Percentiles rank a stretch among this genome's conserved stretches.
phyloP scores from a whole-genome alignment of 1,139 yeast genomes.

The Debaryomyces udenii region DNA sequence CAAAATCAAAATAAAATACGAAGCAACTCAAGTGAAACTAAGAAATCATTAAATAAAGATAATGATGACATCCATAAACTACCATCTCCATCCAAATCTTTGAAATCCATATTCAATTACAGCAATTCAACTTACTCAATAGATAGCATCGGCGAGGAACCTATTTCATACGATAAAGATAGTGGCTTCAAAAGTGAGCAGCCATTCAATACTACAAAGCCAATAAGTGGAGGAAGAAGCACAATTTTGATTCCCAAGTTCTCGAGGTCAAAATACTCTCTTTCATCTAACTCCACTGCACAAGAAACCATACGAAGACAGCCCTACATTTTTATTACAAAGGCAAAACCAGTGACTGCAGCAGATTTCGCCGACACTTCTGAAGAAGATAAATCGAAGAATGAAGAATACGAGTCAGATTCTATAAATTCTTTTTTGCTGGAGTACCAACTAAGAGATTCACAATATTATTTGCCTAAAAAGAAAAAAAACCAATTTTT shows the following conservation, averaged over 20 bases:
- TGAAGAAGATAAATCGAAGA: slow-evolving; percentile 20
- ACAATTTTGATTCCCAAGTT: slow-evolving; percentile 26
- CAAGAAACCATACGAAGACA: slow-evolving; percentile 1
- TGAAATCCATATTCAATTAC: slow-evolving; percentile 23
- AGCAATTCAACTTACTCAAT: slow-evolving; percentile 23
- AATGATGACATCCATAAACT: slow-evolving; percentile 1
- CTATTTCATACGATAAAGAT: neutral
- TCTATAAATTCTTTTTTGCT: slow-evolving; percentile 38
- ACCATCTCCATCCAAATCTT: slow-evolving; percentile 23
- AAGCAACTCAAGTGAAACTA: neutral
- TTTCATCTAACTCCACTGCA: slow-evolving; percentile 10
- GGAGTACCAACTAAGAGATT: slow-evolving; percentile 22
- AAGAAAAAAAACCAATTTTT: slow-evolving; percentile 18
- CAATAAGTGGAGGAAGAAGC: slow-evolving; percentile 14
- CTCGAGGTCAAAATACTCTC: slow-evolving; percentile 26
- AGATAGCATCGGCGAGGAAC: slow-evolving; percentile 19
- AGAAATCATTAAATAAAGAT: neutral
- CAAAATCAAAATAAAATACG: neutral
- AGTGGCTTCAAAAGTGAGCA: slow-evolving; percentile 13
- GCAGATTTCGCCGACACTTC: slow-evolving; percentile 50
- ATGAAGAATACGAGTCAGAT: slow-evolving; percentile 27
- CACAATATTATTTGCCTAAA: neutral
- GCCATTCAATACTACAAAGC: slow-evolving; percentile 1
- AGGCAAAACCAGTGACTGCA: slow-evolving; percentile 24
- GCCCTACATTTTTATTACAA: neutral